Base-by-base conservation (phyloP, 2,329 filamentous ascomycete species). In the Diaporthe sp. region DNA sequence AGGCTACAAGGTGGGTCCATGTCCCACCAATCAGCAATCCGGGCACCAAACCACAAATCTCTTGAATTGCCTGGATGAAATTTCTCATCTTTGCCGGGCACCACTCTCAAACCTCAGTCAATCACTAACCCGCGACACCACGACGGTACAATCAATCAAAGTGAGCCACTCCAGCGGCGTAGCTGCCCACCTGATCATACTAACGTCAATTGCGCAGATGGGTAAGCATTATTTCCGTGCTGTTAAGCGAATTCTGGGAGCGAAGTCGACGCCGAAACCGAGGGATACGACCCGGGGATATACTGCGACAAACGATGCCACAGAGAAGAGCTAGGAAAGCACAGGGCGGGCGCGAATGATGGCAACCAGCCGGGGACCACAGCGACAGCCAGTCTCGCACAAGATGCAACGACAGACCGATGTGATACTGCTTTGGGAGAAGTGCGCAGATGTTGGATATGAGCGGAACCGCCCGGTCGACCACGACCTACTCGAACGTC, bases 151-250 rank as follows among this genome's bases (percentile, higher is more conserved):
- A 76, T 66, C 74, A 75, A 73, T 77, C 78, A 79, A 75, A 76
- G 75, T 79, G 69, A 77, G 78, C 58, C 35, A 66, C 27, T 44
- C 39, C 63, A 42, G 50, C 30, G 27, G n/a, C 3, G 22, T 44
- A 2, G 3, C 8, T 66, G n/a, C n/a, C n/a, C 25, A 17, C 10
- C 42, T 12, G 32, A 25, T 25, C 44, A 74, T 78, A 81, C 85
- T 88, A 81, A 88, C 83, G 78, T 76, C 55, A 51, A 73, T 77
- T 77, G 42, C 70, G 77, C 82, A 91, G 89, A 92, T 91, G 90
- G 89, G 90, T 92, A 91, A 91, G 89, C 82, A 79, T 74, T 75
- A 75, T 78, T 74, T 77, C 75, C 73, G 76, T 77, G 70, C 53
- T 39, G 15, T 30, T 65, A 15, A 27, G 65, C 74, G 71, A 70